Evolutionary conservation across 345 rosid species (phyloP), one percentile per base, ranked within the genome.

Genomic region (Salix udensis): DNA sequence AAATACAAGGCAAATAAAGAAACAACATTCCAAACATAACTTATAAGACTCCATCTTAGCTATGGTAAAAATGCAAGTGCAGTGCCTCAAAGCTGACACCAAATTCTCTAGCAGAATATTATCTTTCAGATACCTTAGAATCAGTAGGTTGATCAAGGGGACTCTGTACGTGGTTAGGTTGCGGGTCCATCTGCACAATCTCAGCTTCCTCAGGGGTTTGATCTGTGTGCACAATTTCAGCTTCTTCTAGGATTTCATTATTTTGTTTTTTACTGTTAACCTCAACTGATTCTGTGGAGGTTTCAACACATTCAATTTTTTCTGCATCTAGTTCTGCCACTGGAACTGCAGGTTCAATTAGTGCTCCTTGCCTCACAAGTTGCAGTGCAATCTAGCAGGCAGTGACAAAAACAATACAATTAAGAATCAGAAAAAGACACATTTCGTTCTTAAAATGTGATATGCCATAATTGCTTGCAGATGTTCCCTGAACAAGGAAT

Each of bases 321-420:
- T 64, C 83, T 65, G 71, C 84, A 42, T 73, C 55, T 24, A 77
- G 61, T 74, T 82, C 78, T 11, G 11, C 80, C 31, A 42, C 74
- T 70, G 74, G 67, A 76, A 62, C 90, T 65, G 70, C 80, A 82
- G 92, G 77, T 82, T 82, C 89, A 77, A 67, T 83, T 13, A 76
- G 66, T 77, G 80, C 92, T 77, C 88, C 92, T 83, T 81, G 85
- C 4, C 99, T 88, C 65, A 96, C 99, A 76, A 96, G 89, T 83
- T 91, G 80, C 82, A 96, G 85, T n/a, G 99, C 97, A 87, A 94
- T 92, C 98, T 96, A 86, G 81, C 68, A 69, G 50, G 46, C 73
- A 66, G 46, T 34, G 40, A 82, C 42, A 67, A 31, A 62, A 36
- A n/a, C 8, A 34, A 6, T 74, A n/a, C 8, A 24, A 6, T 74